A percentile compares a stretch with the other conserved stretches of the same genome.
These are phyloP conservation scores for Alternaria sp. DNA, from an alignment of 2,329 filamentous ascomycete genomes.

Conservation along the genomic window DNA sequence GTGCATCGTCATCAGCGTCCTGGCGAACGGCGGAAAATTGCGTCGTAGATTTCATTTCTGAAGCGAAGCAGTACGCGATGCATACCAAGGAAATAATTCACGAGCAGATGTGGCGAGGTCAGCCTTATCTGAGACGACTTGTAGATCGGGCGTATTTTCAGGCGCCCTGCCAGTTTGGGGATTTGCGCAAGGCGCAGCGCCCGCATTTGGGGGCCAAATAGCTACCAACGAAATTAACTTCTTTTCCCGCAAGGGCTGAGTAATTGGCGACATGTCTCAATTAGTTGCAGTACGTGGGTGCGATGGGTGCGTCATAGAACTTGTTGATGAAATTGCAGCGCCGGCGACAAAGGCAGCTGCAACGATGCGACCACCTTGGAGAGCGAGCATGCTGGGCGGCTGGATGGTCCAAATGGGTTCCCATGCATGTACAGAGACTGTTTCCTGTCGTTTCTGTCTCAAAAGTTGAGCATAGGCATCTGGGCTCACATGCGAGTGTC, in stretches of 20 bases:
- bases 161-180: conserved; percentile 10
- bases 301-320: not conserved
- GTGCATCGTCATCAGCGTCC: conserved; percentile 6
- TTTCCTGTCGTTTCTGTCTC: too few species aligned
- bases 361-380: not conserved
- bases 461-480: not conserved
- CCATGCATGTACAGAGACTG: too few species aligned
- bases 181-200: conserved; percentile 20
- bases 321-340: not conserved
- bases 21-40: conserved; percentile 12
- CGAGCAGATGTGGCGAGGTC: not conserved
- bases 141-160: not conserved
- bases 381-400: not conserved
- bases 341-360: not conserved
- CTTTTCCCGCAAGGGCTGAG: not conserved
- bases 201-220: not conserved
- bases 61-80: not conserved
- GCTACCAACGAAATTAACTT: not conserved
- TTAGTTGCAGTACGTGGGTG: not conserved
- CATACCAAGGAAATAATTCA: not conserved
- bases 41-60: not conserved
- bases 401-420: too few species aligned
- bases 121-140: not conserved
- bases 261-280: not conserved
- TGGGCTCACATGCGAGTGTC: not conserved